phyloP scores from a whole-genome alignment of 208 protist genomes.

The Leishmania tarentolae region DNA sequence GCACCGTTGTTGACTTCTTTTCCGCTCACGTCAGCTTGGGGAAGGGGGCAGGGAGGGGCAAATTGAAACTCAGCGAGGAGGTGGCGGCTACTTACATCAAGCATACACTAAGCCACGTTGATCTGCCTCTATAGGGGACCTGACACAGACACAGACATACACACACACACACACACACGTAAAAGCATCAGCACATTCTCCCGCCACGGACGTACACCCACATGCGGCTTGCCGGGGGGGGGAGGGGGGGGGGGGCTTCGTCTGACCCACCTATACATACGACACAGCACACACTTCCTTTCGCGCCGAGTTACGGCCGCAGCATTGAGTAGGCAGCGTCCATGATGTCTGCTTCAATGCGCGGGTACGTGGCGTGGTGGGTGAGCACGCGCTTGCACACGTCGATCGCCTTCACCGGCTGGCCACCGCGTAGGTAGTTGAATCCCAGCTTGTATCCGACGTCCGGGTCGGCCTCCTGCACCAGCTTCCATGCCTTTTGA shows the following conservation, averaged over 20 bases:
- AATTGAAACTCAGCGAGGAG: neutral
- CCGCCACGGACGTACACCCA: too few species aligned
- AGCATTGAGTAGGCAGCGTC: slow-evolving; percentile 89
- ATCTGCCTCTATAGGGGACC: neutral
- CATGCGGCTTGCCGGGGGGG: neutral
- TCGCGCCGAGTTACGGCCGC: slow-evolving; percentile 44
- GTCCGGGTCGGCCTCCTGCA: slow-evolving; percentile 79
- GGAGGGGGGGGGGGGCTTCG: too few species aligned
- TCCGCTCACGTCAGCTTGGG: neutral
- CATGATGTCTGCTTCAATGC: slow-evolving; percentile 93
- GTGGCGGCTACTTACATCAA: neutral
- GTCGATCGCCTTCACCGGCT: slow-evolving; percentile 93
- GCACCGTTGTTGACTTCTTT: neutral
- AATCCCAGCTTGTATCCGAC: slow-evolving; percentile 97
- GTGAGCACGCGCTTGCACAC: slow-evolving; percentile 92
- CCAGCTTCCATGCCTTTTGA: slow-evolving; percentile 92
- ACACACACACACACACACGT: neutral
- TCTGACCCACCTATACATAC: neutral
- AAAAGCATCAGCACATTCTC: neutral
- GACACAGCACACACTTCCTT: neutral
- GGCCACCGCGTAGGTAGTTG: slow-evolving; percentile 95
- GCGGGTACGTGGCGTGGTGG: slow-evolving; percentile 89
- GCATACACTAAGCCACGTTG: neutral
- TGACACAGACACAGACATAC: neutral
- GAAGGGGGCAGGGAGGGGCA: neutral